Conservation (phyloP, 2,329 filamentous ascomycete species). For the Fusarium praegraminearum region DNA sequence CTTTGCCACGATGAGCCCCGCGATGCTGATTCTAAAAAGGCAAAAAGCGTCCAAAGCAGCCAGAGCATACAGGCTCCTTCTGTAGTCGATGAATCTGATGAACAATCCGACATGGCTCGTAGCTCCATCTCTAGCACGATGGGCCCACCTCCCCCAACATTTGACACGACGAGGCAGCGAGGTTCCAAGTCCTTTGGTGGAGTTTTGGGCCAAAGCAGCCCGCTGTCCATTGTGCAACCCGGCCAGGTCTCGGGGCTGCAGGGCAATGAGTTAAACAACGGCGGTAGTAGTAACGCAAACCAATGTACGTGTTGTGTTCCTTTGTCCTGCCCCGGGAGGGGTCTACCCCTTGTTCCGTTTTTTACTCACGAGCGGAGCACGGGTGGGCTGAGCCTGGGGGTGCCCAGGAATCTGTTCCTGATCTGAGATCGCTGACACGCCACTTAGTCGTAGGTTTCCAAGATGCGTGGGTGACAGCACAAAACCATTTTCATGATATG, state of each 20-base stretch:
- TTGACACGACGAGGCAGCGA: conserved; percentile 52
- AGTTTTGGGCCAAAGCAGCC: conserved; percentile 62
- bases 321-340: conserved; percentile 38
- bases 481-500: conserved; percentile 87
- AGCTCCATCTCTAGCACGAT: conserved; percentile 70
- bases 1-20: conserved; percentile 97
- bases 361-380: conserved; percentile 45
- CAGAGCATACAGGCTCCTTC: conserved; percentile 60
- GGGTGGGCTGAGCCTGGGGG: conserved; percentile 40
- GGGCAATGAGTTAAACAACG: conserved; percentile 65
- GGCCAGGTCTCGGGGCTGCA: conserved; percentile 76
- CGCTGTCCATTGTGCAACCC: conserved; percentile 78
- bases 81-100: conserved; percentile 71
- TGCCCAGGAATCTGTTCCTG: conserved; percentile 37
- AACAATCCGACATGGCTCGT: conserved; percentile 62
- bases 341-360: conserved; percentile 41
- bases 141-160: conserved; percentile 62
- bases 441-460: conserved; percentile 79
- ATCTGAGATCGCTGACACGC: conserved; percentile 46
- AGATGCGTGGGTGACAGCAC: conserved; percentile 82
- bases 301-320: conserved; percentile 73
- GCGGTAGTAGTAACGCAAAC: conserved; percentile 72
- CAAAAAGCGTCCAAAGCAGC: conserved; percentile 68
- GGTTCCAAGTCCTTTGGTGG: conserved; percentile 59
- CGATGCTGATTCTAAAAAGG: conserved; percentile 83